Base-by-base conservation (phyloP, 2,329 filamentous ascomycete species). In the Ceratocystis huliohia region DNA sequence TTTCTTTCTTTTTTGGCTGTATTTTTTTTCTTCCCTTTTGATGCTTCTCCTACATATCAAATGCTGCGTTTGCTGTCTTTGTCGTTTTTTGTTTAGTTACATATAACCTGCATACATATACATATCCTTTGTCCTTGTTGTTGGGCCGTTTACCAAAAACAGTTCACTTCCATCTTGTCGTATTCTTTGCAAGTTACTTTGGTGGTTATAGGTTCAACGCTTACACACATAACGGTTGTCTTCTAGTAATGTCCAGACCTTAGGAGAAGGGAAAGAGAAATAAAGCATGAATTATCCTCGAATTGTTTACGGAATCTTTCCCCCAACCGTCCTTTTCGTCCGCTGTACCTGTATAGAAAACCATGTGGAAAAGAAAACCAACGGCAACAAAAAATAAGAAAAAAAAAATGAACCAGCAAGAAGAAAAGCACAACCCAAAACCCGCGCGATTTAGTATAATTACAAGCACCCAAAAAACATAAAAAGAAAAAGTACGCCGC, bases 91-190 rank as follows among this genome's bases (percentile, higher is more conserved):
- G 53, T 30, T 15, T 57, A 57, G 53, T 30, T 57, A 57, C 53
- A 57, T 57, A 57, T 57, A 57, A 57, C 53, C 53, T 57, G 53
- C 53, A 57, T 30, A 57, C 53, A 30, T 57, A 57, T 57, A 30
- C 53, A 57, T 57, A 57, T 57, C 53, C 37, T 57, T 57, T 17
- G 25, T 30, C 17, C 15, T 57, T 57, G 7, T 30, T 57, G 7
- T 10, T 15, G 53, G 22, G 53, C 50, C 17, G 46, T 22, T 48
- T 6, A n/a, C 17, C 46, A 22, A 13, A 20, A 50, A 33, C 22
- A 25, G 28, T 13, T 22, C n/a, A 22, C 48, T 20, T 50, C 48
- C 37, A 41, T 41, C 10, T 41, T 41, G 37, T 37, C 33, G 33
- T 41, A 41, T 41, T 41, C 37, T 41, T 41, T 41, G 37, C 37